Base-by-base conservation (phyloP, 169 alveolate species). In the Sarcocystis neurona region DNA sequence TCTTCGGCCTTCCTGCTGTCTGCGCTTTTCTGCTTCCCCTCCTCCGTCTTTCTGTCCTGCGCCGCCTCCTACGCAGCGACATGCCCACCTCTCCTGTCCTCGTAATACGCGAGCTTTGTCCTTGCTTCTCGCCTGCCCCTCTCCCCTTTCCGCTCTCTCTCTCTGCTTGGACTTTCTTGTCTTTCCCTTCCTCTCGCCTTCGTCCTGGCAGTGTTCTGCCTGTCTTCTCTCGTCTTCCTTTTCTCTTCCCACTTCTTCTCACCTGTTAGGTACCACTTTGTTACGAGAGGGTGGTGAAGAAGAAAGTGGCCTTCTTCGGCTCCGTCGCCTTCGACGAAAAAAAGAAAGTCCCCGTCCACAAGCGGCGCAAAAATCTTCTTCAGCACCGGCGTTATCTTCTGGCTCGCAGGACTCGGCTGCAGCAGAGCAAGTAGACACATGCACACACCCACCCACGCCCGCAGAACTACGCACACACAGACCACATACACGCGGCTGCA, bases 211-310 rank as follows among this genome's bases (percentile, higher is more conserved):
- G n/a, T n/a, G n/a, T n/a, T n/a, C n/a, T n/a, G n/a, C n/a, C n/a
- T n/a, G n/a, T n/a, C n/a, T n/a, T n/a, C n/a, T n/a, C n/a, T n/a
- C n/a, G n/a, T n/a, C n/a, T n/a, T n/a, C n/a, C n/a, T n/a, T n/a
- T n/a, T n/a, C n/a, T n/a, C n/a, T n/a, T n/a, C n/a, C n/a, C n/a
- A n/a, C n/a, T n/a, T n/a, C n/a, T n/a, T 12, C 48, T 8, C 46
- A 77, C 91, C 87, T 2, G 91, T 87, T 87, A 87, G 74, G 78
- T 32, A 75, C 87, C 86, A 74, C 72, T 87, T 77, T 6, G 77
- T 79, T 32, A 87, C 87, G 34, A 47, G n/a, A 0, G 82, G 85
- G 80, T 87, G 91, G 39, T 87, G 47, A 1, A 87, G 72, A 12
- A 87, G 79, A 0, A 41, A 44, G 47, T 18, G n/a, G 41, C 82